Base-by-base conservation (phyloP, 2,329 filamentous ascomycete species). In the Pseudophaeomoniella oleicola region DNA sequence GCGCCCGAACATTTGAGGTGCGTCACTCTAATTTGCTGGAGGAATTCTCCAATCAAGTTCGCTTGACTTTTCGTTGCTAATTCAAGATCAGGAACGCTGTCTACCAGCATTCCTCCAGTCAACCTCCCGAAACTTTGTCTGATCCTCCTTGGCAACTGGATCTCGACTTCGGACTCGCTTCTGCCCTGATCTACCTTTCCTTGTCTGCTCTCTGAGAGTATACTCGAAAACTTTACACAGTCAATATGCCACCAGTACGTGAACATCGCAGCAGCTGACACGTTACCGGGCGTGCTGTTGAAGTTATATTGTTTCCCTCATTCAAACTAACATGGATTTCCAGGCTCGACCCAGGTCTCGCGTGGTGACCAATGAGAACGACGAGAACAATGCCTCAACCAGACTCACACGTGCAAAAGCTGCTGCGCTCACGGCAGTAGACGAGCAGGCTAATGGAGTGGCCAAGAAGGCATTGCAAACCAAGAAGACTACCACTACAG, bases 391-490 rank as follows among this genome's bases (percentile, higher is more conserved):
- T 45, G 62, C 68, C 40, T 77, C 81, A 42, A 84, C 81, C 63
- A 85, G 87, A 64, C 67, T 94, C 57, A 96, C 90, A 51, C 77
- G 90, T 64, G 87, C 90, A 47, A 94, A 96, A 66, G 78, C 86
- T 36, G 84, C 85, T 40, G 80, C 81, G 34, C 69, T 72, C 30
- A 57, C 56, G 30, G 57, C 56, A 30, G 56, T 57, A 38, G 47
- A 52, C 41, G 49, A 57, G 43, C 69, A 65, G 53, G 71, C 67
- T 48, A 78, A 79, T 48, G 80, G 80, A 37, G 60, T 64, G 37
- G 60, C 65, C 16, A 75, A 67, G 53, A 79, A 78, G 51, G 66
- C 75, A 17, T 59, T 84, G 36, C 78, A 81, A 58, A 67, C 75
- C 35, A 87, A 86, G 63, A 84, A 78, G 58, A 62, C 75, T 12